These are phyloP conservation scores for Aspergillus bridgeri DNA, from an alignment of 495 filamentous ascomycete genomes.

Conservation along the genomic window DNA sequence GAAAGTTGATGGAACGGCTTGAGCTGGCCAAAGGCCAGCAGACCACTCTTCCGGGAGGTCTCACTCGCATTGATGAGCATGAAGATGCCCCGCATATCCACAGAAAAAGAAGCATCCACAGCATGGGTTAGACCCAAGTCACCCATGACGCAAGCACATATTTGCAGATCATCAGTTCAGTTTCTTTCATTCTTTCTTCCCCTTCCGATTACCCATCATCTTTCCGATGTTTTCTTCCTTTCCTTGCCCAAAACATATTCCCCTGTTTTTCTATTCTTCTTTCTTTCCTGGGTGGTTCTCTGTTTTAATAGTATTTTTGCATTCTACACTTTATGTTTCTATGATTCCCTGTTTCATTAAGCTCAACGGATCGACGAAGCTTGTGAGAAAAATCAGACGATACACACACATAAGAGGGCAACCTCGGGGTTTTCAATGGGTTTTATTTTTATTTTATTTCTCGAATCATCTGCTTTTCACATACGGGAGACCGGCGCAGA, in stretches of 20 bases:
- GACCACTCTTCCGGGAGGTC: slow-evolving; percentile 58
- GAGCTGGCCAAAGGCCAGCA: slow-evolving; percentile 59
- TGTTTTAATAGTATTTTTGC: slow-evolving; percentile 9
- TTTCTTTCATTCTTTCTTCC: slow-evolving; percentile 8
- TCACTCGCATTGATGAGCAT: slow-evolving; percentile 61
- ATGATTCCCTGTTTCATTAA: slow-evolving; percentile 23
- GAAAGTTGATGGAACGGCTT: slow-evolving; percentile 86
- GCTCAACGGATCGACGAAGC: background rate
- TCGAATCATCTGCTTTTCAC: background rate
- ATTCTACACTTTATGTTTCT: slow-evolving; percentile 11
- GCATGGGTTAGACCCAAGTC: slow-evolving; percentile 26
- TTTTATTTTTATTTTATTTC: background rate
- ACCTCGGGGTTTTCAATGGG: slow-evolving; percentile 13
- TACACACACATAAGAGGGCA: slow-evolving; percentile 23
- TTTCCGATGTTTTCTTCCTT: slow-evolving; percentile 9
- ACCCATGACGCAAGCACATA: background rate
- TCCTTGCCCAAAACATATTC: background rate
- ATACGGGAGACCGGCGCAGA: background rate
- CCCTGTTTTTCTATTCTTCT: background rate
- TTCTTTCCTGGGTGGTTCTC: background rate
- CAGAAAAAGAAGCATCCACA: slow-evolving; percentile 56
- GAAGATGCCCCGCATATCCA: slow-evolving; percentile 34
- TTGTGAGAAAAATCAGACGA: slow-evolving; percentile 7
- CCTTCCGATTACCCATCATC: slow-evolving; percentile 8
- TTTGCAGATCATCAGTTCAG: slow-evolving; percentile 4